Conservation (phyloP, 768 basidiomycete species). For the Boletus tomentosulus region DNA sequence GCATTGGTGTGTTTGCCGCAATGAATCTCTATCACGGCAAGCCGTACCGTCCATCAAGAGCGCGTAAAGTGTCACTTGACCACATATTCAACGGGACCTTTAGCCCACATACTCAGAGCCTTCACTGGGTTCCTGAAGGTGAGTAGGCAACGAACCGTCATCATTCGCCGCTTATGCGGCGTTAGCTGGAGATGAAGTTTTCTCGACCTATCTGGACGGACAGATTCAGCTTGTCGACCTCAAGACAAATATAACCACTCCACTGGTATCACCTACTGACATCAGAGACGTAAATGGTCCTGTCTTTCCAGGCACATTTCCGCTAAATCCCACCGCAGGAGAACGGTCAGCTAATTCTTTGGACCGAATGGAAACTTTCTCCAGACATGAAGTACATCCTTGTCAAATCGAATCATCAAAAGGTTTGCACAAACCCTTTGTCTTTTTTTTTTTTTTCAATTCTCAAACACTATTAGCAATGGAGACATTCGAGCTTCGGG, state of each 20-base stretch:
- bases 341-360: slow-evolving; percentile 45
- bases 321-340: slow-evolving; percentile 39
- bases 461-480: slow-evolving; percentile 58
- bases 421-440: slow-evolving; percentile 42
- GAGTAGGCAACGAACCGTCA: slow-evolving; percentile 13
- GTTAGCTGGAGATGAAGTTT: slow-evolving; percentile 92
- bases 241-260: slow-evolving; percentile 62
- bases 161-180: slow-evolving; percentile 5
- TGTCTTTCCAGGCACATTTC: neutral
- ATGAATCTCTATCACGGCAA: slow-evolving; percentile 58
- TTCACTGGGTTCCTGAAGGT: slow-evolving; percentile 96
- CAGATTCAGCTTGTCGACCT: slow-evolving; percentile 80
- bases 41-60: slow-evolving; percentile 49
- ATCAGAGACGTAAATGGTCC: slow-evolving; percentile 55
- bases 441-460: neutral
- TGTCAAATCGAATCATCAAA: slow-evolving; percentile 67
- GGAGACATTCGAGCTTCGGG: slow-evolving; percentile 86
- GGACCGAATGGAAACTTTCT: slow-evolving; percentile 75
- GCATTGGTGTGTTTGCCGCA: slow-evolving; percentile 79
- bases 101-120: slow-evolving; percentile 33
- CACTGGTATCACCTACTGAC: slow-evolving; percentile 54
- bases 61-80: slow-evolving; percentile 75
- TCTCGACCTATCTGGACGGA: slow-evolving; percentile 56
- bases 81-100: slow-evolving; percentile 95
- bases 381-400: slow-evolving; percentile 89